phyloP scores from a whole-genome alignment of 2,329 filamentous ascomycete species.

The Alternaria ethzedia region DNA sequence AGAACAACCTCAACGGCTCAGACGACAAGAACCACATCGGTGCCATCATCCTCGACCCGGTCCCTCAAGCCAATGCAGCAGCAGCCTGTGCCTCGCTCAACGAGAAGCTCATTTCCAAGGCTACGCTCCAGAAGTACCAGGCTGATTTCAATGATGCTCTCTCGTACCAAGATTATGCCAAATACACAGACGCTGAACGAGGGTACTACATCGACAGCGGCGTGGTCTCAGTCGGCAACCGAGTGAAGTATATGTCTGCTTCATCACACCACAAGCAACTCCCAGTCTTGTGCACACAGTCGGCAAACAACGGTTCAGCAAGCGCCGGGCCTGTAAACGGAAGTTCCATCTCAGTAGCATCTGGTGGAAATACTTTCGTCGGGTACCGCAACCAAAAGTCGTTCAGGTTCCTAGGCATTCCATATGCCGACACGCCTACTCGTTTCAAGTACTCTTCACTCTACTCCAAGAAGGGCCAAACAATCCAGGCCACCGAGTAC shows the following conservation, averaged over 20 bases:
- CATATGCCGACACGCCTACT: slow-evolving; percentile 52
- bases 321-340: slow-evolving; percentile 32
- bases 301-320: slow-evolving; percentile 45
- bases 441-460: slow-evolving; percentile 57
- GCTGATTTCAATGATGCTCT: slow-evolving; percentile 56
- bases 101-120: slow-evolving; percentile 55
- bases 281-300: slow-evolving; percentile 61
- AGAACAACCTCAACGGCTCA: slow-evolving; percentile 62
- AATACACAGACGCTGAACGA: slow-evolving; percentile 44
- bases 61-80: slow-evolving; percentile 46
- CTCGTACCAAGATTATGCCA: slow-evolving; percentile 54
- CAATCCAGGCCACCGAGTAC: slow-evolving; percentile 55
- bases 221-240: slow-evolving; percentile 45
- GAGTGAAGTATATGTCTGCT: slow-evolving; percentile 44
- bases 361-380: slow-evolving; percentile 54
- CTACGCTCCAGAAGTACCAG: slow-evolving; percentile 51
- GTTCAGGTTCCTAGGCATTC: slow-evolving; percentile 54
- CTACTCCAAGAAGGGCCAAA: slow-evolving; percentile 55
- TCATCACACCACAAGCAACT: slow-evolving; percentile 39
- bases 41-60: slow-evolving; percentile 57
- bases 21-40: slow-evolving; percentile 61
- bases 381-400: slow-evolving; percentile 62
- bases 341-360: slow-evolving; percentile 47
- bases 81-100: slow-evolving; percentile 56
- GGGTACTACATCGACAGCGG: slow-evolving; percentile 54